These are phyloP conservation scores for Epichloe uncinata DNA, from an alignment of 2,329 filamentous ascomycete genomes.

Conservation along the genomic window DNA sequence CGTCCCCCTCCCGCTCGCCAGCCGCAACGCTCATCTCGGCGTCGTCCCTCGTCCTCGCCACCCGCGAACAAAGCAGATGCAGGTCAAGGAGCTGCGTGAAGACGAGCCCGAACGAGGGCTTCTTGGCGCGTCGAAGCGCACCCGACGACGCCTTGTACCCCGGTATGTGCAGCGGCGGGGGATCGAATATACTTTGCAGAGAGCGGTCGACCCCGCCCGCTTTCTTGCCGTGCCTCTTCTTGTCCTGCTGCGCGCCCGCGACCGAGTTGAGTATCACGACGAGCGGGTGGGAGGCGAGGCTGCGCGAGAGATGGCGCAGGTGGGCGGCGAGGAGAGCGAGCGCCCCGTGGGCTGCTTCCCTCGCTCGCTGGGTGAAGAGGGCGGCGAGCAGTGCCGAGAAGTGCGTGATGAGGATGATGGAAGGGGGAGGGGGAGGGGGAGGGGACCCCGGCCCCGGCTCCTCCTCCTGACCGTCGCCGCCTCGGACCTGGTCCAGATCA, in stretches of 20 bases:
- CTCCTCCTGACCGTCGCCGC: background rate
- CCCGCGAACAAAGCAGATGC: slow-evolving; percentile 36
- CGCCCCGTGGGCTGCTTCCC: slow-evolving; percentile 31
- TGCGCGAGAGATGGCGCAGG: slow-evolving; percentile 32
- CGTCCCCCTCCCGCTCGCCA: too few species aligned
- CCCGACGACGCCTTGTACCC: slow-evolving; percentile 9
- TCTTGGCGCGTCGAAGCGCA: slow-evolving; percentile 20
- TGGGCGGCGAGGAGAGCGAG: slow-evolving; percentile 34
- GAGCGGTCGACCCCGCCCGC: slow-evolving; percentile 32
- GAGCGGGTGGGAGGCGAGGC: slow-evolving; percentile 28
- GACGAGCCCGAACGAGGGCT: slow-evolving; percentile 39
- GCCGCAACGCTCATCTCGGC: background rate
- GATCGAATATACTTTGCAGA: slow-evolving; percentile 36
- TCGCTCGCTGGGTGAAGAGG: slow-evolving; percentile 37
- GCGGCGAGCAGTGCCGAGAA: slow-evolving; percentile 36
- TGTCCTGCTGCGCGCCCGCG: too few species aligned
- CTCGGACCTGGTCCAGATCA: slow-evolving; percentile 35
- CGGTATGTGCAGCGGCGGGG: slow-evolving; percentile 15
- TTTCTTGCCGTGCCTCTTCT: too few species aligned
- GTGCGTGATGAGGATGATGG: slow-evolving; percentile 41
- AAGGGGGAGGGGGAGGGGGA: fast-evolving
- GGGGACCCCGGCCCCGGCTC: too few species aligned
- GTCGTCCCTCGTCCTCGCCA: slow-evolving; percentile 23
- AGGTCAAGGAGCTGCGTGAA: slow-evolving; percentile 42
- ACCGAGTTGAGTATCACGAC: slow-evolving; percentile 40